Percentiles rank a stretch among this genome's conserved stretches.
These are phyloP conservation scores for Cordyceps cicadae DNA, from an alignment of 2,329 filamentous ascomycete genomes.

Conservation along the genomic window DNA sequence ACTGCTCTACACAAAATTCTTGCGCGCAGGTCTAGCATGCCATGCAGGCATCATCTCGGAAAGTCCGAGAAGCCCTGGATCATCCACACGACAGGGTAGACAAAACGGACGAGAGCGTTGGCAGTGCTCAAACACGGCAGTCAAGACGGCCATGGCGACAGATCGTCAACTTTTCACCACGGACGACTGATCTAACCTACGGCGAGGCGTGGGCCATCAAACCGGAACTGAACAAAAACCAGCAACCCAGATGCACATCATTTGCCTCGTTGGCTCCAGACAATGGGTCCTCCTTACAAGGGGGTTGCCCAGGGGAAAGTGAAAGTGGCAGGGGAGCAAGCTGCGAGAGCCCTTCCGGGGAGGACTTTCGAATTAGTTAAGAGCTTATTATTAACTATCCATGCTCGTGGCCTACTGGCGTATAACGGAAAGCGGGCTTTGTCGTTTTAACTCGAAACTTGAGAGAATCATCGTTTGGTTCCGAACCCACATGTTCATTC, in stretches of 20 bases:
- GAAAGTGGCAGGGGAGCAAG: neutral
- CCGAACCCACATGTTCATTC: neutral
- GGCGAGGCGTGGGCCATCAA: neutral
- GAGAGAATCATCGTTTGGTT: neutral
- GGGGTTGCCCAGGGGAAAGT: neutral
- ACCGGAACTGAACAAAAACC: neutral
- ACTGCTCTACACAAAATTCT: neutral
- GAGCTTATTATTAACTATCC: neutral
- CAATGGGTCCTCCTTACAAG: neutral
- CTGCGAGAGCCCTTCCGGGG: neutral
- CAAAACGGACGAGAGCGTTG: neutral
- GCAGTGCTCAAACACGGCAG: neutral
- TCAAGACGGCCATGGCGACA: neutral
- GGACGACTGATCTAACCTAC: neutral
- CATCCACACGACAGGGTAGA: constrained; percentile 6
- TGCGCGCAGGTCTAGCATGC: neutral
- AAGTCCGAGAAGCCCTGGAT: neutral
- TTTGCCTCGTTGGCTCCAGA: neutral
- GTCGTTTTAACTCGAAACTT: neutral
- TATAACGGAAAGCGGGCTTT: neutral
- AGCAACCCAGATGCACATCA: neutral
- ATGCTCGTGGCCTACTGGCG: neutral
- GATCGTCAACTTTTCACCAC: neutral
- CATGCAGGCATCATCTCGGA: neutral
- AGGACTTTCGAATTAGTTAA: neutral